Evolutionary conservation across 23 red algal species (phyloP), one percentile per base, ranked within the genome.

Genomic region (Gracilaria vermiculophylla): DNA sequence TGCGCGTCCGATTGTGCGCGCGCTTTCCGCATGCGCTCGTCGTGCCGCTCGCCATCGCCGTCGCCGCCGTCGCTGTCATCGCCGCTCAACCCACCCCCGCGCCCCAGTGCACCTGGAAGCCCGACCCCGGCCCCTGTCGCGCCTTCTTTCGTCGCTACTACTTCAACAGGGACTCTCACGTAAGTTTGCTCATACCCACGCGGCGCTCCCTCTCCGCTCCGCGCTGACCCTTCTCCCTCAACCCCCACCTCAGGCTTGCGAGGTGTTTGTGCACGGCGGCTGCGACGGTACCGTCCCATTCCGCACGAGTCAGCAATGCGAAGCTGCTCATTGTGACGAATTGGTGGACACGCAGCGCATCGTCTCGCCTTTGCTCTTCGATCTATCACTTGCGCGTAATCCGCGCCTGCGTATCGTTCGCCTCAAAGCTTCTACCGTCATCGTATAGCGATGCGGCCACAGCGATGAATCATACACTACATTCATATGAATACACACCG

Each of bases 131-230:
- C 33, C 88, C 77, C 34, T 92, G 88, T 74, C 77, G 67, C 61
- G 88, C 61, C 88, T 92, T 92, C 50, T 92, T 92, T 78, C 88
- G 88, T 28, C 88, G 88, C 77, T 92, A 82, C 65, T 92, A 82
- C 78, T 92, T 74, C 45, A 76, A 81, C 77, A 42, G 37, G 29
- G n/a, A 39, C 60, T 73, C 78, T n/a, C 77, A 83, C 42, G 81
- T 86, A 86, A 67, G 81, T 86, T 53, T 11, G 29, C 29, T 15
- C 58, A 4, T 13, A 8, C 55, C 55, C 55, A 5, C 5, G 33
- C 27, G 10, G 11, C 27, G 14, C 64, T 17, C 62, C 54, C 47
- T 47, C 49, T 20, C 37, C 35, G 49, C 76, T 34, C 33, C 6
- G 8, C 67, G 5, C 53, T 41, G 56, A 86, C 61, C 35, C 7